A percentile compares a stretch with the other conserved stretches of the same genome.
phyloP scores from a whole-genome alignment of 75 land plant species.

The Selaginella tamariscina region DNA sequence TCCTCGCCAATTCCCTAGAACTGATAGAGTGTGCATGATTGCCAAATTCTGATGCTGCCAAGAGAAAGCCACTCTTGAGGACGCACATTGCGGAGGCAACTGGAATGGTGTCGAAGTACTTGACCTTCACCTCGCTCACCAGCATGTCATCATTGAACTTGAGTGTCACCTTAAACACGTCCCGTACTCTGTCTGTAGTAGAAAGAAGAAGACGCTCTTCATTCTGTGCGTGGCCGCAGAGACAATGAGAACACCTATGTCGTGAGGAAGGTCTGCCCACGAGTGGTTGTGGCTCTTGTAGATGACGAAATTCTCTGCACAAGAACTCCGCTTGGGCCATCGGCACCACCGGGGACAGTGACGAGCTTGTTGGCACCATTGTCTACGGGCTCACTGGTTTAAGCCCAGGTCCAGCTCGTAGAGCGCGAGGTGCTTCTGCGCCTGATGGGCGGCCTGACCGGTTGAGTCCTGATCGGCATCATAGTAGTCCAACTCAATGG shows the following conservation, averaged over 20 bases:
- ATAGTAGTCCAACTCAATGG: slow-evolving; percentile 92
- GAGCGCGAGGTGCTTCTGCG: slow-evolving; percentile 92
- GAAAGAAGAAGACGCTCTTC: slow-evolving; percentile 78
- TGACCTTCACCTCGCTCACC: slow-evolving; percentile 79
- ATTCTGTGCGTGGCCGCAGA: slow-evolving; percentile 85
- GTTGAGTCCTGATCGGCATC: slow-evolving; percentile 94
- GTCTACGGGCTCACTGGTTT: slow-evolving; percentile 84
- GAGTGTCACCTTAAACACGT: slow-evolving; percentile 82
- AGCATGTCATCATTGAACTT: slow-evolving; percentile 52
- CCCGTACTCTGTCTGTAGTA: slow-evolving; percentile 98
- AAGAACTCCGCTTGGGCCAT: slow-evolving; percentile 90
- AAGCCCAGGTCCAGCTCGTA: slow-evolving; percentile 95
- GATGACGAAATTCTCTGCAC: slow-evolving; percentile 92
- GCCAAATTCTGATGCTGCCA: slow-evolving; percentile 96
- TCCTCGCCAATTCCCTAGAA: slow-evolving; percentile 90
- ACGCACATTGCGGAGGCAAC: slow-evolving; percentile 90
- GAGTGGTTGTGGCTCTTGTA: slow-evolving; percentile 90
- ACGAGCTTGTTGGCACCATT: slow-evolving; percentile 95
- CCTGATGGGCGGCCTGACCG: slow-evolving; percentile 82
- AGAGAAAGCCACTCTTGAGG: slow-evolving; percentile 71
- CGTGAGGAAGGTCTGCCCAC: slow-evolving; percentile 72
- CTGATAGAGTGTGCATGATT: slow-evolving; percentile 91
- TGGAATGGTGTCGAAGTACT: slow-evolving; percentile 95
- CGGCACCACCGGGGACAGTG: slow-evolving; percentile 81
- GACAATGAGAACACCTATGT: slow-evolving; percentile 79